phyloP scores from a whole-genome alignment of 495 filamentous ascomycete species.

The Tuber calosporum region DNA sequence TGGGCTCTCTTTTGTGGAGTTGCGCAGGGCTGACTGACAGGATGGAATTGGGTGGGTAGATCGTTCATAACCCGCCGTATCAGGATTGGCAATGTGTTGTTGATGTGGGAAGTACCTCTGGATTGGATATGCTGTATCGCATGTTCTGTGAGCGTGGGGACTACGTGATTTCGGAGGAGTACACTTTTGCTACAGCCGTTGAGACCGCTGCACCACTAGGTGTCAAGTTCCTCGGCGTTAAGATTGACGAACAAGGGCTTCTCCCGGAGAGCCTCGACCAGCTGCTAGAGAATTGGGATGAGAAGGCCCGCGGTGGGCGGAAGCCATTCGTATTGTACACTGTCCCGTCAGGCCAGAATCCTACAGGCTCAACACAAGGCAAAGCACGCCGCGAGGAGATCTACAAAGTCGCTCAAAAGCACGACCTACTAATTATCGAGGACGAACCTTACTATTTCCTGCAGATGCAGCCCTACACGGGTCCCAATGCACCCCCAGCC shows the following conservation, averaged over 20 bases:
- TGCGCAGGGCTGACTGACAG: conserved; percentile 11
- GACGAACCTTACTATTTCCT: conserved; percentile 97
- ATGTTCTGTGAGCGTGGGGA: conserved; percentile 70
- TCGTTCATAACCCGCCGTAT: conserved; percentile 68
- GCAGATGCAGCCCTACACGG: conserved; percentile 82
- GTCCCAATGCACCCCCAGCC: conserved; percentile 46
- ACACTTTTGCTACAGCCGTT: conserved; percentile 73
- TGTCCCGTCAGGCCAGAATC: conserved; percentile 83
- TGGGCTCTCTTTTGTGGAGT: conserved; percentile 2
- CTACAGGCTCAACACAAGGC: conserved; percentile 77
- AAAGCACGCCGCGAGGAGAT: conserved; percentile 58
- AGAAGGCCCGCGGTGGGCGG: conserved; percentile 49
- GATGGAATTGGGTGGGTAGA: conserved; percentile 38
- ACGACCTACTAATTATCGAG: conserved; percentile 82
- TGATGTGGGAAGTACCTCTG: conserved; percentile 69
- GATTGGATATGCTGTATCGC: conserved; percentile 67
- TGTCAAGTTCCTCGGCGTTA: conserved; percentile 60
- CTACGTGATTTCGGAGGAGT: conserved; percentile 72
- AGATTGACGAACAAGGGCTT: conserved; percentile 72
- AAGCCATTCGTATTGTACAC: conserved; percentile 79
- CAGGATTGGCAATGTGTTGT: conserved; percentile 72
- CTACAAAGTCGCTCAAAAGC: conserved; percentile 69
- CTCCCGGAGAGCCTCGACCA: conserved; percentile 59
- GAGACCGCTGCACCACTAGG: conserved; percentile 77
- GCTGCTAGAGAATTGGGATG: conserved; percentile 59